Evolutionary conservation across 371 early-diverging fungal species (phyloP).

Genomic region (Mortierella sp.): DNA sequence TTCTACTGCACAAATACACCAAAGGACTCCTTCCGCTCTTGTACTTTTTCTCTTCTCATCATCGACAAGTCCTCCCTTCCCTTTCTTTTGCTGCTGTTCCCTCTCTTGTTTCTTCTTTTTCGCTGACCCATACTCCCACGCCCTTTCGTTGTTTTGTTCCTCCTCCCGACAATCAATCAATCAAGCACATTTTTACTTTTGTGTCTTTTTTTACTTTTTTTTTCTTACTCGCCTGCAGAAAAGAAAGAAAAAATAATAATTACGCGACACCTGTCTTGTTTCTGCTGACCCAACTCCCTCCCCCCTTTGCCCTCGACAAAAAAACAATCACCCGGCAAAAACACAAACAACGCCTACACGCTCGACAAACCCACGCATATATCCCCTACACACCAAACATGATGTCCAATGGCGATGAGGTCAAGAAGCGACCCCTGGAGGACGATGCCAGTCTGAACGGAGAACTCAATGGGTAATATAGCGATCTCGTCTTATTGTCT

Average conservation of each 20-base stretch:
- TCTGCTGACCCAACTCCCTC: not conserved
- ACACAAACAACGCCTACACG: not conserved
- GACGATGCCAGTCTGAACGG: conserved; percentile 27
- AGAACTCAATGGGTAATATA: conserved; percentile 35
- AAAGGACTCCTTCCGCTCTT: not conserved
- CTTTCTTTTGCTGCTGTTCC: not conserved
- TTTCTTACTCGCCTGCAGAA: not conserved
- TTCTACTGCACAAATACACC: not conserved
- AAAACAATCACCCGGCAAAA: not conserved
- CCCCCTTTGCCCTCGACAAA: conserved; percentile 2
- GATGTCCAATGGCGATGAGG: conserved; percentile 55
- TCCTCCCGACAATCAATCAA: not conserved
- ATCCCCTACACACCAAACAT: conserved; percentile 11
- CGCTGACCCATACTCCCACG: conserved; percentile 3
- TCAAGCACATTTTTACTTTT: not conserved
- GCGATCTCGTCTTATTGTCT: not conserved
- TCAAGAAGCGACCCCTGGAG: conserved; percentile 54
- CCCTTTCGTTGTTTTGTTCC: not conserved
- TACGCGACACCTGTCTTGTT: conserved; percentile 6
- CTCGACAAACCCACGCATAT: not conserved
- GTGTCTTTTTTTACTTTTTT: conserved; percentile 2
- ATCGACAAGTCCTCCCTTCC: not conserved
- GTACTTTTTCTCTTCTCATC: conserved; percentile 7
- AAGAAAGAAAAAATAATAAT: conserved; percentile 4
- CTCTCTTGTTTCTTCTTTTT: not conserved